These are phyloP conservation scores for Dactylellina leptospora DNA, from an alignment of 2,329 filamentous ascomycete genomes.

Conservation along the genomic window DNA sequence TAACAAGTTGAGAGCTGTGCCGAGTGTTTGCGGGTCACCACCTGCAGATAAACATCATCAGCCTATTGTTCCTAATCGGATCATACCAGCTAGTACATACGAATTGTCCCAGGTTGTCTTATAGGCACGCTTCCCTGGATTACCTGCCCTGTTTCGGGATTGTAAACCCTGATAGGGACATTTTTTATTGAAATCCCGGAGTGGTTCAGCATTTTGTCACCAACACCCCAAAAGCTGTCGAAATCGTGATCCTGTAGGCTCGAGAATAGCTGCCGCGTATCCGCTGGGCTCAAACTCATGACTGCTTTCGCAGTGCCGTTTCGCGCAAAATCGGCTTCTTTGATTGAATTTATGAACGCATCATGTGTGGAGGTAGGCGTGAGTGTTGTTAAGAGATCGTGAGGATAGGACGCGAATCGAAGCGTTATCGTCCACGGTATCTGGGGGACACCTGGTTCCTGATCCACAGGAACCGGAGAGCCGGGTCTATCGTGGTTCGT, in stretches of 20 bases:
- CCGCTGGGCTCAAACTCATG: constrained; percentile 84
- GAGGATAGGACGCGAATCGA: constrained; percentile 57
- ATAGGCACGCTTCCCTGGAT: constrained; percentile 56
- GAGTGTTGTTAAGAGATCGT: constrained; percentile 54
- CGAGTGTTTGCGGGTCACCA: constrained; percentile 73
- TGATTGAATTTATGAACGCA: constrained; percentile 71
- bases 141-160: constrained; percentile 70
- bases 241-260: constrained; percentile 80
- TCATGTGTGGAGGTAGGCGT: constrained; percentile 55
- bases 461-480: constrained; percentile 52
- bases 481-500: constrained; percentile 50
- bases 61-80: constrained; percentile 56
- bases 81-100: constrained; percentile 69
- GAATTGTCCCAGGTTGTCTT: constrained; percentile 73
- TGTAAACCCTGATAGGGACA: constrained; percentile 87
- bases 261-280: constrained; percentile 83
- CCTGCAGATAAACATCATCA: constrained; percentile 8
- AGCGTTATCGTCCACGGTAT: constrained; percentile 72
- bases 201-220: constrained; percentile 78
- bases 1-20: constrained; percentile 76
- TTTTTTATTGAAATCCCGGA: constrained; percentile 76
- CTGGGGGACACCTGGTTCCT: constrained; percentile 57
- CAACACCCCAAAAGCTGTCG: constrained; percentile 75
- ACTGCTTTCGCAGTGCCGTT: constrained; percentile 89
- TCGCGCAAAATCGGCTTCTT: constrained; percentile 84